Percentiles rank a stretch among this genome's conserved stretches.
These are phyloP conservation scores for Acanthamoeba healyi DNA, from an alignment of 208 protist genomes.

Conservation along the genomic window DNA sequence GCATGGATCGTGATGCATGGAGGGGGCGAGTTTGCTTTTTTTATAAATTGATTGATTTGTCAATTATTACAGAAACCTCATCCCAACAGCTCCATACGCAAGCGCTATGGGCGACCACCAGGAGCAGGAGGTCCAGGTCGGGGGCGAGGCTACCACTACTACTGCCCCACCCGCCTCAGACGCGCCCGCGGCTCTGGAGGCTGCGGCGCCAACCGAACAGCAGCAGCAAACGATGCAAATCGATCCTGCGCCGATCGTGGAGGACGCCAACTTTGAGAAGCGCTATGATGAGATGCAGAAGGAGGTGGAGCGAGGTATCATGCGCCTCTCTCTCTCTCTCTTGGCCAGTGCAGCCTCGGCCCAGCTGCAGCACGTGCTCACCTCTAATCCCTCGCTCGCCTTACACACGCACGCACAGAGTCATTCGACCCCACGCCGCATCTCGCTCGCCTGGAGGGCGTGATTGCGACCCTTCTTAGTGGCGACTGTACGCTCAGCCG, in stretches of 20 bases:
- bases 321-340: too few relatives aligned
- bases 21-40: too few relatives aligned
- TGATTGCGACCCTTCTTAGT: neutral
- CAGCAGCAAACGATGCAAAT: constrained; percentile 13
- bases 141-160: too few relatives aligned
- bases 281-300: constrained; percentile 49
- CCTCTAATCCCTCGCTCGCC: too few relatives aligned
- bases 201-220: neutral
- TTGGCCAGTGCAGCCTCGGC: too few relatives aligned
- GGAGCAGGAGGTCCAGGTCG: neutral
- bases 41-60: too few relatives aligned
- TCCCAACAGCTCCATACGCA: neutral
- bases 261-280: constrained; percentile 13
- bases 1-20: too few relatives aligned
- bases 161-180: neutral
- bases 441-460: neutral
- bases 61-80: too few relatives aligned
- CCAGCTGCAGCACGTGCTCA: too few relatives aligned
- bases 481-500: neutral
- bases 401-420: neutral
- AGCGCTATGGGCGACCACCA: neutral
- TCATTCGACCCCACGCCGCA: constrained; percentile 9
- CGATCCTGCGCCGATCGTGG: neutral
- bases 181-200: neutral
- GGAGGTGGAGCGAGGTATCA: constrained; percentile 17